A percentile compares a stretch with the other conserved stretches of the same genome.
These are phyloP conservation scores for Neofusicoccum umdonicola DNA, from an alignment of 2,329 filamentous ascomycete species.

Conservation along the genomic window DNA sequence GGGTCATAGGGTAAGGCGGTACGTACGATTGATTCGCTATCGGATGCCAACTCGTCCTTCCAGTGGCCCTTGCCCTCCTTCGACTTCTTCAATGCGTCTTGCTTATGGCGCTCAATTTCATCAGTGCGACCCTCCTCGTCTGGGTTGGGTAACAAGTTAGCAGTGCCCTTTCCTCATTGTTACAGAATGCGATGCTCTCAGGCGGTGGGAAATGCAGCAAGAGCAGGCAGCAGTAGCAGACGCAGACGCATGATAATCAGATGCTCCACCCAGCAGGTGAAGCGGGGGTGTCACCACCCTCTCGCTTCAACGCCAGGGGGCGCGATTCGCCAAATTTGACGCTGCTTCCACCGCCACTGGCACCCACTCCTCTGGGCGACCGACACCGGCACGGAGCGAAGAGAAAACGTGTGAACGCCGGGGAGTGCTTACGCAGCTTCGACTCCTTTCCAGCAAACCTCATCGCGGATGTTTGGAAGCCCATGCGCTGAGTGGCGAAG, in stretches of 20 bases:
- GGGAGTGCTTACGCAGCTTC: conserved; percentile 39
- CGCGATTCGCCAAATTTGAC: no score
- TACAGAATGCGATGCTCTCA: neutral
- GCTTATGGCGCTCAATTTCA: conserved; percentile 43
- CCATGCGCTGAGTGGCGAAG: conserved; percentile 32
- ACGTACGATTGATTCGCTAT: conserved; percentile 31
- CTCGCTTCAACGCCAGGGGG: no score
- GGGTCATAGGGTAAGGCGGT: neutral
- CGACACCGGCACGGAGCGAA: neutral
- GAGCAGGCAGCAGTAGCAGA: no score
- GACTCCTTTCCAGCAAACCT: conserved; percentile 44
- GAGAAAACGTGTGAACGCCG: neutral
- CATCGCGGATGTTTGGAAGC: conserved; percentile 39
- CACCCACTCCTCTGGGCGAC: neutral
- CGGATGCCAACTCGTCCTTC: conserved; percentile 44
- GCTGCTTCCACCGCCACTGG: no score
- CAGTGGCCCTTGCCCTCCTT: conserved; percentile 42
- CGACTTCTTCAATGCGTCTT: conserved; percentile 45
- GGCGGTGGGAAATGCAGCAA: no score
- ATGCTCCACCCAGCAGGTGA: no score
- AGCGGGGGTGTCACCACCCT: no score
- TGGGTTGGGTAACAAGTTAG: neutral
- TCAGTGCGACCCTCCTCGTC: conserved; percentile 38
- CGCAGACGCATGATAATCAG: no score
- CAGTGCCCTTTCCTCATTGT: neutral